A percentile compares a stretch with the other conserved stretches of the same genome.
Conservation (phyloP, 1,139 yeast genomes). For the Nakaseomyces glabratus region DNA sequence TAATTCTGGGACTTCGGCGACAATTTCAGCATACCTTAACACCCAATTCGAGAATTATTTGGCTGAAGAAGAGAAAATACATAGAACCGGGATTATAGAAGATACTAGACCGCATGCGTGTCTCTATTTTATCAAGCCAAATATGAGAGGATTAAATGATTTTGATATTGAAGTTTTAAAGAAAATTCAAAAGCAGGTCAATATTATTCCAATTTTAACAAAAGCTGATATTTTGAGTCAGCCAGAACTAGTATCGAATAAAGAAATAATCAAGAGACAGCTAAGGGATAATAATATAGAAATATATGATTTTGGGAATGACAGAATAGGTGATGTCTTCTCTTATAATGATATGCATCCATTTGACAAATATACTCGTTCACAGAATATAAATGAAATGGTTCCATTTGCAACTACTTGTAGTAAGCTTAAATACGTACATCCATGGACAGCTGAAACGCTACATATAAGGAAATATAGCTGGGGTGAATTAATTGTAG, state of each 20-base stretch:
- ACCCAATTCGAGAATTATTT: slow-evolving; percentile 47
- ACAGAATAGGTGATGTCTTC: slow-evolving; percentile 29
- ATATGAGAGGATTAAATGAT: slow-evolving; percentile 44
- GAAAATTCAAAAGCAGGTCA: slow-evolving; percentile 41
- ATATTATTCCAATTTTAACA: slow-evolving; percentile 48
- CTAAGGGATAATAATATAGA: slow-evolving; percentile 39
- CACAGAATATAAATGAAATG: slow-evolving; percentile 30
- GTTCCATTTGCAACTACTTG: slow-evolving; percentile 44
- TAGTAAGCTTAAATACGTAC: slow-evolving; percentile 32
- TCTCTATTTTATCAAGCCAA: slow-evolving; percentile 51
- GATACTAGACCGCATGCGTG: slow-evolving; percentile 60
- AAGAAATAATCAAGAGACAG: slow-evolving; percentile 38
- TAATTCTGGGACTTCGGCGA: slow-evolving; percentile 30
- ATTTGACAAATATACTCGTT: slow-evolving; percentile 5
- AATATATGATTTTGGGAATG: slow-evolving; percentile 41
- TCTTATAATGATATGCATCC: slow-evolving; percentile 23
- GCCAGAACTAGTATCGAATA: slow-evolving; percentile 39
- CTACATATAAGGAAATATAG: slow-evolving; percentile 63
- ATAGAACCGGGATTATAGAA: slow-evolving; percentile 43
- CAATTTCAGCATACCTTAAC: slow-evolving; percentile 45
- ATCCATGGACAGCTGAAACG: slow-evolving; percentile 17
- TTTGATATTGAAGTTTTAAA: slow-evolving; percentile 43
- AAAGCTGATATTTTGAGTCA: slow-evolving; percentile 51
- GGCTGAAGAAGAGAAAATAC: slow-evolving; percentile 51
- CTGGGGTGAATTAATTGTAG: slow-evolving; percentile 89